Base-by-base conservation (phyloP, 75 land plant species). In the Ceratopteris richardii region DNA sequence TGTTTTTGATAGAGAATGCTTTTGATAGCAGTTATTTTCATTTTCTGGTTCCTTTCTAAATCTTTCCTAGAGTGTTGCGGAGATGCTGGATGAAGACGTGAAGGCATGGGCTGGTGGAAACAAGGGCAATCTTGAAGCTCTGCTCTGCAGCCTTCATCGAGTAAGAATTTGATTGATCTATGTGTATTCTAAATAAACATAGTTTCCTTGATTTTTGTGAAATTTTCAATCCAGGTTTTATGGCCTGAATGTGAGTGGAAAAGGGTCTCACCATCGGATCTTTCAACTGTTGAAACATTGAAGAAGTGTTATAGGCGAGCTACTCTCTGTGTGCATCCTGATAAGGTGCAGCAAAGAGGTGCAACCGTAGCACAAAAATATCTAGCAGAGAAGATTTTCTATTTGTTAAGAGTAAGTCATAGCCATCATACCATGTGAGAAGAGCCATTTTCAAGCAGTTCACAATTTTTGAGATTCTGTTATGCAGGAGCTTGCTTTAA, bases 221-320 rank as follows among this genome's bases (percentile, higher is more conserved):
- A 17, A 3, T 46, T 5, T 21, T 46, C 17, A 6, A 17, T 46
- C 18, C 17, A 85, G 83, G 75, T 90, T 62, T 84, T 91, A 41
- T 87, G 94, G 88, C 66, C 77, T n/a, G 81, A 71, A 28, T 72
- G 83, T 42, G 93, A 85, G 56, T 87, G 94, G 93, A 87, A 80
- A 62, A 66, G 79, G 7, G 81, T 84, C 2, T 69, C 93, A 12
- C 74, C 82, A 24, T 60, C 80, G 17, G 88, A 91, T 60, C 74
- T 91, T 40, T 77, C 82, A 23, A 85, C 80, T 56, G 80, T 55
- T 46, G 57, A 58, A 56, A 41, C 86, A 48, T 83, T 91, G 44
- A 91, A 76, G 62, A 84, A 80, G 59, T 62, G 83, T 13, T 91
- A 91, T 63, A 80, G 81, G 54, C 79, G 57, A 55, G 93, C 93